Percentiles rank a stretch among this genome's conserved stretches.
phyloP scores from a whole-genome alignment of 495 filamentous ascomycete genomes.

The Neurospora hispaniola region DNA sequence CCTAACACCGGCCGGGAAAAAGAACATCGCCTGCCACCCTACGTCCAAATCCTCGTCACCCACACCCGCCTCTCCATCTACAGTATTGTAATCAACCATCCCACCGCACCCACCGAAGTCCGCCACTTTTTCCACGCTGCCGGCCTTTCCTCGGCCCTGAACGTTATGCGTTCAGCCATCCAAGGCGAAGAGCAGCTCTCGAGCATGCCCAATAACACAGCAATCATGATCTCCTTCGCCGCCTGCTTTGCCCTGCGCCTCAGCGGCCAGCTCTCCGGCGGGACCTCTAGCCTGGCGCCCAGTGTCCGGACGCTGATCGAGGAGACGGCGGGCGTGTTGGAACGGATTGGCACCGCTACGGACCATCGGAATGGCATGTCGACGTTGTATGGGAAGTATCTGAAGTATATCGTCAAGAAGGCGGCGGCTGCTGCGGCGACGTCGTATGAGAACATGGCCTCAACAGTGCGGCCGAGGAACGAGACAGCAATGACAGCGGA shows the following conservation, averaged over 20 bases:
- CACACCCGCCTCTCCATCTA: slow-evolving; percentile 65
- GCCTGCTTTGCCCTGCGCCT: slow-evolving; percentile 60
- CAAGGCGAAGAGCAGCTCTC: slow-evolving; percentile 58
- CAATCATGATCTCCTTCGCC: slow-evolving; percentile 68
- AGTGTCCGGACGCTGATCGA: slow-evolving; percentile 59
- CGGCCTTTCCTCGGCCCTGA: slow-evolving; percentile 56
- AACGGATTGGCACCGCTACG: slow-evolving; percentile 54
- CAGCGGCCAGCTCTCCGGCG: slow-evolving; percentile 42
- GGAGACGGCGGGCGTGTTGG: slow-evolving; percentile 57
- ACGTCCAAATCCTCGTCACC: slow-evolving; percentile 64
- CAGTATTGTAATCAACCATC: slow-evolving; percentile 63
- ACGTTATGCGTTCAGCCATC: slow-evolving; percentile 63
- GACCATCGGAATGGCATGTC: slow-evolving; percentile 54
- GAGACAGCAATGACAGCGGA: neutral
- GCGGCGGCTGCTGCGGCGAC: slow-evolving; percentile 1
- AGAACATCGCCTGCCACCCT: slow-evolving; percentile 56
- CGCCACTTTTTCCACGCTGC: slow-evolving; percentile 62
- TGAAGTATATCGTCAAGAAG: slow-evolving; percentile 46
- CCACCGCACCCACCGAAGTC: slow-evolving; percentile 56
- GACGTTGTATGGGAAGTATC: slow-evolving; percentile 49
- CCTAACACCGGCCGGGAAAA: neutral
- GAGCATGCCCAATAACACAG: slow-evolving; percentile 69
- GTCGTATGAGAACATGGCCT: neutral
- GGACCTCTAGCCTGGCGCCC: slow-evolving; percentile 49
- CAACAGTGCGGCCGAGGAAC: neutral